Percentiles rank a stretch among this genome's conserved stretches.
Evolutionary conservation across 1,284 basidiomycete genomes (phyloP).

Genomic region (Ceratobasidium papillatum): DNA sequence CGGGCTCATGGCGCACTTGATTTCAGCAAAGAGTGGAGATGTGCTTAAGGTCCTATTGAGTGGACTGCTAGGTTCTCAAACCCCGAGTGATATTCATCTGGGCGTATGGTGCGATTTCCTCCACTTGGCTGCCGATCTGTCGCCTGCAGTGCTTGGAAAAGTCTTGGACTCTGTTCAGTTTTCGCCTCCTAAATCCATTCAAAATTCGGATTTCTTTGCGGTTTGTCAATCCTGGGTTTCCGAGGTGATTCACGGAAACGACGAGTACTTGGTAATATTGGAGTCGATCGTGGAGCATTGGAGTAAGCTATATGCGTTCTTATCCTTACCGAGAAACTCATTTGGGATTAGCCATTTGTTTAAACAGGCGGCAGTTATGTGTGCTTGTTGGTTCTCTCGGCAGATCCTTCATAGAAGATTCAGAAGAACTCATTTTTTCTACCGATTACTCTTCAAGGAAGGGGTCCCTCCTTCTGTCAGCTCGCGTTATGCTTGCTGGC

Average conservation of each 20-base stretch:
- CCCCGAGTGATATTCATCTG: background rate
- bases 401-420: background rate
- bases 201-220: background rate
- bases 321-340: background rate
- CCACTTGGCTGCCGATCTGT: background rate
- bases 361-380: background rate
- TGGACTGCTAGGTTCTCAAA: background rate
- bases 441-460: background rate
- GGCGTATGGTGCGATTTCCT: conserved; percentile 15
- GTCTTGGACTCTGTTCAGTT: background rate
- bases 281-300: conserved; percentile 5
- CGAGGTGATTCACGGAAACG: background rate
- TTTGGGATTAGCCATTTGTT: background rate
- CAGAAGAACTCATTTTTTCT: background rate
- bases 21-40: background rate
- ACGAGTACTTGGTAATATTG: background rate
- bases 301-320: conserved; percentile 11
- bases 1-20: conserved; percentile 1
- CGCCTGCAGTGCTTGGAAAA: background rate
- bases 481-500: background rate
- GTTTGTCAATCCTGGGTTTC: background rate
- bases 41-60: background rate
- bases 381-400: background rate
- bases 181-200: background rate
- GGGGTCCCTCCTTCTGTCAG: background rate